Conservation (phyloP, 768 basidiomycete genomes). For the Cystofilobasidium bisporidii region DNA sequence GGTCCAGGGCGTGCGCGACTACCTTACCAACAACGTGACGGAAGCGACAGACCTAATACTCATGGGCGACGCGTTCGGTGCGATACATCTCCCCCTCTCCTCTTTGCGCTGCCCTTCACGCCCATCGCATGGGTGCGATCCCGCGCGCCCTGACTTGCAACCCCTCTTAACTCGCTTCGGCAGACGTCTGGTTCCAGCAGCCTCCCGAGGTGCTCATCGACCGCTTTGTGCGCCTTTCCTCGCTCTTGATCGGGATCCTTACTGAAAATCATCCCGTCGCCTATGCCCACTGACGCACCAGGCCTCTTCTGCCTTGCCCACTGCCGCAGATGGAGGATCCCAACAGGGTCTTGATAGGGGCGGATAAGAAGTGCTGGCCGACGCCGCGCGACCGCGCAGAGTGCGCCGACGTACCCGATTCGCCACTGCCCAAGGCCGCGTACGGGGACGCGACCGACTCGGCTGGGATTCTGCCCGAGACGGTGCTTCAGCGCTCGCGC, state of each 20-base stretch:
- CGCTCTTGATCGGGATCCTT: neutral
- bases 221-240: neutral
- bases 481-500: no score
- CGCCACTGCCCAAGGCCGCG: neutral
- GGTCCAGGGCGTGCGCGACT: slow-evolving; percentile 14
- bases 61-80: slow-evolving; percentile 7
- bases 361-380: slow-evolving; percentile 17
- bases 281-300: no score
- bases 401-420: slow-evolving; percentile 3
- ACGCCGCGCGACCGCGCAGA: slow-evolving; percentile 7
- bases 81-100: no score
- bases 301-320: neutral
- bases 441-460: slow-evolving; percentile 9
- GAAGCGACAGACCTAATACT: slow-evolving; percentile 1
- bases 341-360: neutral
- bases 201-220: neutral
- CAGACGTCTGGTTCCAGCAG: slow-evolving; percentile 22
- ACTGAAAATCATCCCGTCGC: no score
- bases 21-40: slow-evolving; percentile 9
- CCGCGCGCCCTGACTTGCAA: no score
- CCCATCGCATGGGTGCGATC: no score
- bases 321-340: slow-evolving; percentile 1
- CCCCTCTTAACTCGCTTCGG: neutral
- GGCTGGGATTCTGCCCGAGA: no score
- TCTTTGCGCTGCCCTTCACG: no score